A percentile compares a stretch with the other conserved stretches of the same genome.
Evolutionary conservation across 2,329 filamentous ascomycete genomes (phyloP).

Genomic region (Sarocladium oryzae): DNA sequence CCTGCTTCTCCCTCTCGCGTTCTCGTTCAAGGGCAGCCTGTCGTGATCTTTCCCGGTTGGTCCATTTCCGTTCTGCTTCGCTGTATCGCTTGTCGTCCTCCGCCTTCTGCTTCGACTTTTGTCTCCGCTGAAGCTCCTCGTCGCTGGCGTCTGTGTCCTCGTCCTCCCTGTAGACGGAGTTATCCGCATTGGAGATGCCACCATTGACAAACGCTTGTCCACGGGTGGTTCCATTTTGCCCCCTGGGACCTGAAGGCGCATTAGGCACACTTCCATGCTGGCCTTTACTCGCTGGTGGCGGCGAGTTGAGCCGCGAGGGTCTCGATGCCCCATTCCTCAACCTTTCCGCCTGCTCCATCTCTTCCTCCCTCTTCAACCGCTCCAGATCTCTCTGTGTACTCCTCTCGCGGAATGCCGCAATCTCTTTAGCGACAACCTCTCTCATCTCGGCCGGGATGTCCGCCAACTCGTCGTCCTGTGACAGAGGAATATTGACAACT

Average conservation of each 20-base stretch:
- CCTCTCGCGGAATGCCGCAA: slow-evolving; percentile 86
- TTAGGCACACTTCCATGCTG: slow-evolving; percentile 51
- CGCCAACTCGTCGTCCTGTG: slow-evolving; percentile 84
- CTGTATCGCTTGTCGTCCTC: slow-evolving; percentile 76
- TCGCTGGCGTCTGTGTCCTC: slow-evolving; percentile 87
- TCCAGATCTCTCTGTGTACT: slow-evolving; percentile 86
- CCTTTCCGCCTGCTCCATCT: slow-evolving; percentile 81
- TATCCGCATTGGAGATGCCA: slow-evolving; percentile 54
- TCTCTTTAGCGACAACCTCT: slow-evolving; percentile 89
- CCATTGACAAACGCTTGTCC: slow-evolving; percentile 75
- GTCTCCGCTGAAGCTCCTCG: slow-evolving; percentile 71
- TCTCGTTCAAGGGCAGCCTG: slow-evolving; percentile 83
- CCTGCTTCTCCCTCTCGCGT: slow-evolving; percentile 69
- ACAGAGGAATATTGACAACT: slow-evolving; percentile 82
- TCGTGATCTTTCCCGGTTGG: slow-evolving; percentile 78
- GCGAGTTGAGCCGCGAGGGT: slow-evolving; percentile 63
- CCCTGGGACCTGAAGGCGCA: slow-evolving; percentile 61
- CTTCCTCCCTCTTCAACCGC: slow-evolving; percentile 80
- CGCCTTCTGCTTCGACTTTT: slow-evolving; percentile 61
- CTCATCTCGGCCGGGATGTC: slow-evolving; percentile 96
- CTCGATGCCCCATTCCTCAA: slow-evolving; percentile 60
- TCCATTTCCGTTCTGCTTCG: slow-evolving; percentile 84
- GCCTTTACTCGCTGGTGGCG: slow-evolving; percentile 36
- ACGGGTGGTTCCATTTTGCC: slow-evolving; percentile 56
- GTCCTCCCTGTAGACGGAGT: slow-evolving; percentile 60